Evolutionary conservation across 2,329 filamentous ascomycete species (phyloP).

Genomic region (Aureobasidium sp.): DNA sequence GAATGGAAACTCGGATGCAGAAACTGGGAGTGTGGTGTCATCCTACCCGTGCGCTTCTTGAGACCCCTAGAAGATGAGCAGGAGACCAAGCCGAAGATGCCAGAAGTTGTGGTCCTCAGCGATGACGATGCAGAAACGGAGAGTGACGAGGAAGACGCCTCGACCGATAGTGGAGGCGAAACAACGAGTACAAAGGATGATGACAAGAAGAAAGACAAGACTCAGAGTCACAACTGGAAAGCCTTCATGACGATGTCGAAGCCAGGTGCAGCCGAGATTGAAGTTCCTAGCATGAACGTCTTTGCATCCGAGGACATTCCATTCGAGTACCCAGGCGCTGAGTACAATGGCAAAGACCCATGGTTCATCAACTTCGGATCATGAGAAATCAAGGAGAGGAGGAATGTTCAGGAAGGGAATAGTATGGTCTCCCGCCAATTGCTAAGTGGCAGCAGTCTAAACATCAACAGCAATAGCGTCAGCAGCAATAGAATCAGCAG

Average conservation of each 20-base stretch:
- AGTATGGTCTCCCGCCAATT: not conserved
- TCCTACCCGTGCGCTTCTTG: slow-evolving; percentile 51
- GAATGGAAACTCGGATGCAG: slow-evolving; percentile 70
- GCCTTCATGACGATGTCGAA: not conserved
- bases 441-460: not conserved
- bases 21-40: slow-evolving; percentile 94
- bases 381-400: not conserved
- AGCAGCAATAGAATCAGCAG: not conserved
- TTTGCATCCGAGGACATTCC: slow-evolving; percentile 79
- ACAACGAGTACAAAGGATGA: slow-evolving; percentile 15
- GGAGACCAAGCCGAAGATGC: not conserved
- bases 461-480: not conserved
- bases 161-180: slow-evolving; percentile 15
- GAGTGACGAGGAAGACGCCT: not conserved
- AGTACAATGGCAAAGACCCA: slow-evolving; percentile 34
- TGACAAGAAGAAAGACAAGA: not conserved
- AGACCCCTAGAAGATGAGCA: not conserved
- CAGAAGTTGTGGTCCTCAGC: not conserved
- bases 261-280: not conserved
- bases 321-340: slow-evolving; percentile 87
- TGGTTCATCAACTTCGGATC: slow-evolving; percentile 8
- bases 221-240: not conserved
- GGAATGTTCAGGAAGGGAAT: not conserved
- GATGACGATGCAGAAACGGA: slow-evolving; percentile 6
- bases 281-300: slow-evolving; percentile 27